Base-by-base conservation (phyloP, 305 asterid species). In the Plantago rigida region DNA sequence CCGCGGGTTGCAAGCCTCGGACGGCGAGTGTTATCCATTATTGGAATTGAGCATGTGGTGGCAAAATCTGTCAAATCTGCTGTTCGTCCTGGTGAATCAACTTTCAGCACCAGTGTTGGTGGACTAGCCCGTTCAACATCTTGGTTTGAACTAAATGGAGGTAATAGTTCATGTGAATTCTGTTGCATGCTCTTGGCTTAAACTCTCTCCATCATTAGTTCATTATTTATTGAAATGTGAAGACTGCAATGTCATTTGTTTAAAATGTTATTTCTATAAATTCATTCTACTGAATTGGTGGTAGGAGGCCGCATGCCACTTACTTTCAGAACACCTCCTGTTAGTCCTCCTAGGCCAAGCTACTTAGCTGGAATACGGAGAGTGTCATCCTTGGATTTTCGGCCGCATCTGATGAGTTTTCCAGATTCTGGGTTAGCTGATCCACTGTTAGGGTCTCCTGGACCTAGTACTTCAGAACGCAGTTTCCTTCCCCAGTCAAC, bases 291-390 rank as follows among this genome's bases (percentile, higher is more conserved):
- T 69, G 56, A 24, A 49, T 69, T 74, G 70, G 51, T 64, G 74
- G 74, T 75, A 74, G 90, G 90, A 64, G 86, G 81, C 26, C 90
- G 82, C 80, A 66, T 87, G 78, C 89, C 97, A 49, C 73, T 89
- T 69, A 78, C 99, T 61, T 93, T 93, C 73, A 85, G 97, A 77
- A 93, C 99, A 1, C 97, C 99, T 73, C 99, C 99, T 42, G 97
- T 93, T 67, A 93, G 99, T 79, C 99, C 99, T 59, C 99, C 97
- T 28, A 82, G 94, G 62, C 84, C 97, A 31, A 89, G 85, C 77
- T 93, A 81, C 78, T 56, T 89, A 81, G 84, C 94, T 50, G 95
- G 92, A 68, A 81, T 93, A 71, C 87, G 99, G 63, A 93, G 99
- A 78, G 99, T 89, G 42, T 87, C 85, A 75, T 93, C 99, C 66